These are phyloP conservation scores for Citrus sp. DNA, from an alignment of 345 rosid genomes.

Conservation along the genomic window DNA sequence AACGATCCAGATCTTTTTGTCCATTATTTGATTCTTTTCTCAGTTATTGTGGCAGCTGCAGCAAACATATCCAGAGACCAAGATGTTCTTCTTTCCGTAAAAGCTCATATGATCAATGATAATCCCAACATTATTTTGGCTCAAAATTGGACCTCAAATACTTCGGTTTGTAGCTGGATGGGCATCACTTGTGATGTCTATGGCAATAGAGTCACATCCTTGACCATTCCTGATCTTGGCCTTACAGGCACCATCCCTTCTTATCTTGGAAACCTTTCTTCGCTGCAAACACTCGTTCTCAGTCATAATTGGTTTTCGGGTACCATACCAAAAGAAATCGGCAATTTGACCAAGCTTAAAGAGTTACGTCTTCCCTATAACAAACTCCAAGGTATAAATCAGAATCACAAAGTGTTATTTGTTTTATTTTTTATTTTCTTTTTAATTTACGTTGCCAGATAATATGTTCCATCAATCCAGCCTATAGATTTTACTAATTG, in stretches of 20 bases:
- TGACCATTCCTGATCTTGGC: constrained; percentile 4
- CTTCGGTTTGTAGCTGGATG: not conserved
- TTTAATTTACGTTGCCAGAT: too few species aligned
- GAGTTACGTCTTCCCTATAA: accelerated
- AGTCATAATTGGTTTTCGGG: not conserved
- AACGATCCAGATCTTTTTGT: not conserved
- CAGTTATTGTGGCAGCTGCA: not conserved
- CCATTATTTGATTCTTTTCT: not conserved
- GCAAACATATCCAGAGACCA: not conserved
- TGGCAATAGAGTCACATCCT: not conserved
- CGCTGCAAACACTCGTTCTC: not conserved
- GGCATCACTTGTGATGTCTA: constrained; percentile 1
- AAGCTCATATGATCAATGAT: not conserved
- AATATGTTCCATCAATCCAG: too few species aligned
- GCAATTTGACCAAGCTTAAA: too few species aligned
- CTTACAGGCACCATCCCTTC: constrained; percentile 17
- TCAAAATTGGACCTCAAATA: not conserved
- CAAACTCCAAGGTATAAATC: too few species aligned
- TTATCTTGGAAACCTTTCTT: not conserved
- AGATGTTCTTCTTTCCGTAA: not conserved
- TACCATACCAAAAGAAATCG: not conserved
- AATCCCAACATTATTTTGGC: not conserved
- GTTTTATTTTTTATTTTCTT: too few species aligned
- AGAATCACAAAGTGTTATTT: too few species aligned
- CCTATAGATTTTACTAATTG: too few species aligned